Evolutionary conservation across 106 monocot species (phyloP).

Genomic region (Vanilla planifolia): DNA sequence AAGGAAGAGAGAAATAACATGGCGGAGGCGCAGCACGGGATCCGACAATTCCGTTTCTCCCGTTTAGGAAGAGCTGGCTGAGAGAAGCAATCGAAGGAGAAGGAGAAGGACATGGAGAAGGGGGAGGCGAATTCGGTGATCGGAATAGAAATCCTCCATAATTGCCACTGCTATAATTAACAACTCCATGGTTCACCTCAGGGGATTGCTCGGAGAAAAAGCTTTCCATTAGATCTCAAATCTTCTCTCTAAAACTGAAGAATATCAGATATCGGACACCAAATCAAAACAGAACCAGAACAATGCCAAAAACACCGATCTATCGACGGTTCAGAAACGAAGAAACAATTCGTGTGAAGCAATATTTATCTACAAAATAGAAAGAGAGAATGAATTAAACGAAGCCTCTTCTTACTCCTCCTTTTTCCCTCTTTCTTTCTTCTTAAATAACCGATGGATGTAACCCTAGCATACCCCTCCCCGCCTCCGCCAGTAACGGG

Average conservation of each 20-base stretch:
- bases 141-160: conserved; percentile 4
- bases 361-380: neutral
- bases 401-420: no score
- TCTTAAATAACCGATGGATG: neutral
- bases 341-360: neutral
- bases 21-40: neutral
- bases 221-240: conserved; percentile 3
- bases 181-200: neutral
- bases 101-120: conserved; percentile 1
- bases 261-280: neutral
- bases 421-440: neutral
- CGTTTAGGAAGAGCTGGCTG: conserved; percentile 2
- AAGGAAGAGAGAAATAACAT: neutral
- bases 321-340: neutral
- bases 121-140: conserved; percentile 5
- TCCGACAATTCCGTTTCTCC: neutral
- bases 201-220: conserved; percentile 1
- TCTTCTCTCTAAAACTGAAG: conserved; percentile 8
- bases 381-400: neutral
- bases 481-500: neutral
- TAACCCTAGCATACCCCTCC: neutral
- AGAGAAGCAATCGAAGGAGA: neutral
- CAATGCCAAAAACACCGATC: conserved; percentile 4
- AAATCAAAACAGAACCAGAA: no score
- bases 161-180: conserved; percentile 5